Base-by-base conservation (phyloP, 2,329 filamentous ascomycete genomes). In the Fusarium falciforme region DNA sequence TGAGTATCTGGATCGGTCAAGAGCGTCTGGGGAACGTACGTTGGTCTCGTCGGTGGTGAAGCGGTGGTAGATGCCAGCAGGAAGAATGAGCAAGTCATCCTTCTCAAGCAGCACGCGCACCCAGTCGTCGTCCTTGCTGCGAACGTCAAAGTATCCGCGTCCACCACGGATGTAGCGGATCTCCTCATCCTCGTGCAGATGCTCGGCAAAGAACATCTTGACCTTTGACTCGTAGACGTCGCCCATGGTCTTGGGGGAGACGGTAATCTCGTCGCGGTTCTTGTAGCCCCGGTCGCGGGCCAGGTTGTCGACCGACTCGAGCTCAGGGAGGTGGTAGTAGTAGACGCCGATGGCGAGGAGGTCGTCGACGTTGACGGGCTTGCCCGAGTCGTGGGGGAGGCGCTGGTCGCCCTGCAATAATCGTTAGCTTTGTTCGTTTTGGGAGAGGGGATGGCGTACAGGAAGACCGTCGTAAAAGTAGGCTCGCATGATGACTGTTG, bases 181-280 rank as follows among this genome's bases (percentile, higher is more conserved):
- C 88, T 99, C 96, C 85, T 99, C 96, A 77, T 99, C 96, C 86
- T 99, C 96, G 82, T 99, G 96, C 78, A 99, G 83, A 83, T 99
- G 96, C 87, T 99, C 96, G 78, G 93, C 83, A 86, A 98, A 99
- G 87, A 99, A 99, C 76, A 85, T 90, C 86, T 94, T 95, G 72
- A 99, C 94, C 84, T 98, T 98, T 73, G 93, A 90, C 84, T 99
- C 96, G 85, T 98, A 99, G 52, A 91, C 85, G 42, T 90, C 93
- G 66, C 94, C 95, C 92, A 98, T 94, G 73, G 91, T 93, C 73
- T 91, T 87, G 0, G 95, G 96, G 9, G 94, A 97, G 25, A 99
- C 94, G 69, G 90, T 93, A 82, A 98, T 93, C 84, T 97, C 92
- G 85, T 99, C 96, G 66, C 96, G 93, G 87, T 98, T 98, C 86